Conservation (phyloP, 352 stramenopile species). For the Phytophthora meadii region DNA sequence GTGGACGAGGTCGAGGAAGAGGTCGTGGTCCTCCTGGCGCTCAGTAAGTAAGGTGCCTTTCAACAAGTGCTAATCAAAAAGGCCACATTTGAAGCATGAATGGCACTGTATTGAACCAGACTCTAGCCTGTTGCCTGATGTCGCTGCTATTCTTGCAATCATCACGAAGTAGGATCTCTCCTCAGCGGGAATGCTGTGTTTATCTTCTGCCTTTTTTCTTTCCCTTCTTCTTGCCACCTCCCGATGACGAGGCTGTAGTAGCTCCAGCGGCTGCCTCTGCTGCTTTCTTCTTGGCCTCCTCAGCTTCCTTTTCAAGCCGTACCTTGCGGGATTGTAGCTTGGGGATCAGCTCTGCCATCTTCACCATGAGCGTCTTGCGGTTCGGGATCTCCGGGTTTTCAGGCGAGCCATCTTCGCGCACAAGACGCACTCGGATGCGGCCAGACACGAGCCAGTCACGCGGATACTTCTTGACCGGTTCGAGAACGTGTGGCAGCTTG, state of each 20-base stretch:
- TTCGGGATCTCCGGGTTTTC: constrained; percentile 76
- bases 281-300: constrained; percentile 59
- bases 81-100: constrained; percentile 28
- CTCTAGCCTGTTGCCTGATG: constrained; percentile 23
- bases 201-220: constrained; percentile 91
- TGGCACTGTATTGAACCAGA: constrained; percentile 25
- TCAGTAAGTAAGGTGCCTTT: constrained; percentile 18
- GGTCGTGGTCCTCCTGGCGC: constrained; percentile 40
- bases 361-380: constrained; percentile 83
- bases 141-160: constrained; percentile 5
- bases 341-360: constrained; percentile 89
- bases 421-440: constrained; percentile 77
- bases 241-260: constrained; percentile 25
- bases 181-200: constrained; percentile 16
- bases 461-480: constrained; percentile 85
- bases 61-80: constrained; percentile 12
- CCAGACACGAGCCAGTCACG: constrained; percentile 78
- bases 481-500: constrained; percentile 81
- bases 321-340: constrained; percentile 85
- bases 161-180: not conserved
- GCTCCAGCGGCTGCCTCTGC: constrained; percentile 35
- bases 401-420: constrained; percentile 63
- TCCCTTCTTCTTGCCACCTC: constrained; percentile 83
- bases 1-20: constrained; percentile 39
- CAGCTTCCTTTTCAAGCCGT: constrained; percentile 75